Evolutionary conservation across 306 rosid genomes (phyloP), one percentile per base, ranked within the genome.

Genomic region (Vigna unguiculata): DNA sequence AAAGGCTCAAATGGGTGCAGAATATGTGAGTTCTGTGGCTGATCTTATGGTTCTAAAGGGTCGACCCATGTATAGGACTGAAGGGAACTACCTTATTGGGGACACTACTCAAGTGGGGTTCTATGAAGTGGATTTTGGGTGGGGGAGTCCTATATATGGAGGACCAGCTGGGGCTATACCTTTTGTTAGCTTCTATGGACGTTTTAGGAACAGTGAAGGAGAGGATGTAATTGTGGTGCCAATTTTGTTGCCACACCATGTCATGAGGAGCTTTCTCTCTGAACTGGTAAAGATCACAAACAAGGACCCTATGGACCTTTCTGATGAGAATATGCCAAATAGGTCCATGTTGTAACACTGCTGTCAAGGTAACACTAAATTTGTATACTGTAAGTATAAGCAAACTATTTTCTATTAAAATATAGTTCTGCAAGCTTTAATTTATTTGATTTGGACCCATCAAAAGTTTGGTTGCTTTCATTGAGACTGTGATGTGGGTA

Each of bases 21-120:
- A 79, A 45, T 72, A 71, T 19, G 12, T 72, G 38, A 63, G 21
- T 5, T 79, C 83, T 0, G 51, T 64, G 43, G 78, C 68, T 6
- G 78, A 72, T 72, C 25, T 80, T 30, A 63, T 72, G 74, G 83
- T 64, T 5, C 53, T 80, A 0, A 72, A 72, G 69, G 74, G 79
- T 6, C 38, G 74, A 11, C 79, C 74, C 1, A 80, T 0, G 69
- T 45, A 65, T 21, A 72, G 62, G 28, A 80, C 53, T 1, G 38
- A 0, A 28, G 79, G 75, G 45, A 64, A 72, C 25, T 65, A 25
- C 47, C 38, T 72, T 30, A 49, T 73, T 60, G 83, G 32, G 24
- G 79, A 80, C 9, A 14, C 15, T 15, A 64, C 59, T 20, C 74
- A 19, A 30, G 83, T 64, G 15, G 83, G 79, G 24, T 72, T 80